Conservation (phyloP, 305 asterid species). For the Ilex paraguariensis region DNA sequence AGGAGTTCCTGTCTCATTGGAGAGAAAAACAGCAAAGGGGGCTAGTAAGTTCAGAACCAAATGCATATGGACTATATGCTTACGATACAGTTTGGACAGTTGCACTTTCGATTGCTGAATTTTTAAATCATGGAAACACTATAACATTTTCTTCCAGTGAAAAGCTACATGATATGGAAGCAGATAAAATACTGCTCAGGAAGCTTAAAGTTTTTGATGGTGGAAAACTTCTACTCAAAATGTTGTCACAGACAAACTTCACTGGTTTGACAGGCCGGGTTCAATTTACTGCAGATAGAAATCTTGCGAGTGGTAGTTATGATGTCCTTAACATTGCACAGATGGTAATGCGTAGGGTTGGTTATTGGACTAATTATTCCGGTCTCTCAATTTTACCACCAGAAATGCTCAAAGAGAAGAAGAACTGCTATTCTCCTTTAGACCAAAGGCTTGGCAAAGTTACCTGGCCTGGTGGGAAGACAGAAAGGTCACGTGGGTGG, state of each 20-base stretch:
- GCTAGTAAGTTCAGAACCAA: slow-evolving; percentile 17
- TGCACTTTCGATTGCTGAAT: slow-evolving; percentile 32
- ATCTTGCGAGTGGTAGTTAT: slow-evolving; percentile 23
- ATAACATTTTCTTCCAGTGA: slow-evolving; percentile 28
- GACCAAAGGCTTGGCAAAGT: slow-evolving; percentile 28
- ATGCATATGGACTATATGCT: slow-evolving; percentile 41
- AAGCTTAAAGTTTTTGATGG: slow-evolving; percentile 28
- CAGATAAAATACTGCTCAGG: slow-evolving; percentile 14
- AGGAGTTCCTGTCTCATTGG: slow-evolving; percentile 33
- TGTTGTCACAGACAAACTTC: slow-evolving; percentile 28
- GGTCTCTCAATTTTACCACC: slow-evolving; percentile 40
- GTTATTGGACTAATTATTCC: slow-evolving; percentile 44
- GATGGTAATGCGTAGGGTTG: slow-evolving; percentile 23
- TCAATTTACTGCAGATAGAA: slow-evolving; percentile 25
- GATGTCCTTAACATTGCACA: slow-evolving; percentile 41
- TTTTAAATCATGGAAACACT: slow-evolving; percentile 19
- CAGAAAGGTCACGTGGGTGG: slow-evolving; percentile 33
- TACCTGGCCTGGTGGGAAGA: slow-evolving; percentile 47
- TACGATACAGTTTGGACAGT: slow-evolving; percentile 55
- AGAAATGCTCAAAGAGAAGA: slow-evolving; percentile 8
- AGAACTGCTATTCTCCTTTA: slow-evolving; percentile 5
- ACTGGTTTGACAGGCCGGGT: slow-evolving; percentile 46
- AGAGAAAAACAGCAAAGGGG: slow-evolving; percentile 12
- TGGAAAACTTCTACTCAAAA: slow-evolving; percentile 33
- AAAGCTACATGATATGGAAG: slow-evolving; percentile 3